Percentiles rank a stretch among this genome's conserved stretches.
These are phyloP conservation scores for Yamadazyma friedrichii DNA, from an alignment of 1,139 yeast genomes.

Conservation along the genomic window DNA sequence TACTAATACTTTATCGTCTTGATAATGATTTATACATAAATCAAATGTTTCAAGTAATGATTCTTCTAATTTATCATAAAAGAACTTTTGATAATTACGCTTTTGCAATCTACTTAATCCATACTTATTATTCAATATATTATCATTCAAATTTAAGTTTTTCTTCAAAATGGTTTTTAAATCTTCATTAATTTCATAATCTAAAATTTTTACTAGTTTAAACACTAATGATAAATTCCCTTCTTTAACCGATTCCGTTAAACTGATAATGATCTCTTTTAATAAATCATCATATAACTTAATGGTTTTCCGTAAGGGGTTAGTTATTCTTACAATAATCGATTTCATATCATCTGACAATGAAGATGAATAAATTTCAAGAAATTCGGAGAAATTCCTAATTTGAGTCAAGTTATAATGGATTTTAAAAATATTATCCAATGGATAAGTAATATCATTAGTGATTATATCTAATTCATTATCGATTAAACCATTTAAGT, in stretches of 20 bases:
- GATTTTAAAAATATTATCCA: slow-evolving; percentile 60
- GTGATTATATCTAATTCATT: slow-evolving; percentile 49
- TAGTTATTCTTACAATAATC: slow-evolving; percentile 61
- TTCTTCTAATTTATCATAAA: slow-evolving; percentile 58
- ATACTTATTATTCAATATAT: slow-evolving; percentile 24
- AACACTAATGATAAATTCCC: slow-evolving; percentile 68
- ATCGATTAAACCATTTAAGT: slow-evolving; percentile 54
- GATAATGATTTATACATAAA: slow-evolving; percentile 60
- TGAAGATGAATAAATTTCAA: slow-evolving; percentile 49
- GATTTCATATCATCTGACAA: slow-evolving; percentile 71
- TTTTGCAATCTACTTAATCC: slow-evolving; percentile 40
- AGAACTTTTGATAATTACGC: slow-evolving; percentile 65
- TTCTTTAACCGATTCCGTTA: slow-evolving; percentile 69
- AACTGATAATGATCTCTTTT: slow-evolving; percentile 55
- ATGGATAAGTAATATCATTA: slow-evolving; percentile 52
- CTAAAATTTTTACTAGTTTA: slow-evolving; percentile 73
- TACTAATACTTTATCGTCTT: slow-evolving; percentile 54
- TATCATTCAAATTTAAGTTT: slow-evolving; percentile 33
- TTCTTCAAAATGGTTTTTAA: slow-evolving; percentile 54
- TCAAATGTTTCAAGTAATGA: slow-evolving; percentile 66
- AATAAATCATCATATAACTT: slow-evolving; percentile 65
- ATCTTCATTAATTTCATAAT: slow-evolving; percentile 79
- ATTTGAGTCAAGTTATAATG: slow-evolving; percentile 71
- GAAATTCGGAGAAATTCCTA: slow-evolving; percentile 77
- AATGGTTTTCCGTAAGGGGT: slow-evolving; percentile 49